Percentiles rank a stretch among this genome's conserved stretches.
Evolutionary conservation across 176 grass and related monocot species (phyloP).

Genomic region (Triticum timopheevii): DNA sequence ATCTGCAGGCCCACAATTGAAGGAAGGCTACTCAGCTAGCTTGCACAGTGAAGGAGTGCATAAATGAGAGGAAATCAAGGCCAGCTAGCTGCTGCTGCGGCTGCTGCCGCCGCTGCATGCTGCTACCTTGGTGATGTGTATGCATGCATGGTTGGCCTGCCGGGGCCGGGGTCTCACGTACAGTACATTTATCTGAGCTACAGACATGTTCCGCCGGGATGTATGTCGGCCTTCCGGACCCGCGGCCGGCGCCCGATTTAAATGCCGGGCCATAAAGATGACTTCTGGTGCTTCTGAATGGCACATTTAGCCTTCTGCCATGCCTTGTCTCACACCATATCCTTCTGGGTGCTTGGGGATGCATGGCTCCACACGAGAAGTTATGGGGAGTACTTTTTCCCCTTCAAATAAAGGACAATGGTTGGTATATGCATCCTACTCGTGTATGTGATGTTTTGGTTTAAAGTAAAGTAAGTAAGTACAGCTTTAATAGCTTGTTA

Average conservation of each 20-base stretch:
- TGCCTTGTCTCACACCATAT: background rate
- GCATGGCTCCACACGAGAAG: background rate
- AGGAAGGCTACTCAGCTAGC: background rate
- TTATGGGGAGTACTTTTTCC: background rate
- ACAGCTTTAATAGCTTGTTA: background rate
- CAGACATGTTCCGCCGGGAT: constrained; percentile 35
- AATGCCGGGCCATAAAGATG: constrained; percentile 19
- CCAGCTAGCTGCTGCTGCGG: background rate
- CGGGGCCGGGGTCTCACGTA: background rate
- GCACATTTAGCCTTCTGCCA: background rate
- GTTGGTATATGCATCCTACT: background rate
- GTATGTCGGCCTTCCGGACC: constrained; percentile 22
- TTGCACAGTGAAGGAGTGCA: constrained; percentile 4
- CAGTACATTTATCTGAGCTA: constrained; percentile 12
- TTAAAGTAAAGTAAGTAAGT: background rate
- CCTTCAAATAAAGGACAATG: background rate
- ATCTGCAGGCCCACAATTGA: constrained; percentile 28
- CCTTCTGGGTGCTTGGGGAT: background rate
- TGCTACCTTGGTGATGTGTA: background rate
- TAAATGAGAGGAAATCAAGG: constrained; percentile 47
- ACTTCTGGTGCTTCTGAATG: background rate
- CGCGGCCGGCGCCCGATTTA: background rate
- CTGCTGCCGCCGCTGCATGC: background rate
- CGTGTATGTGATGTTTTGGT: background rate
- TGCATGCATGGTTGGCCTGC: constrained; percentile 11